Conservation (phyloP, 1,284 basidiomycete species). For the Sporisorium scitamineum region DNA sequence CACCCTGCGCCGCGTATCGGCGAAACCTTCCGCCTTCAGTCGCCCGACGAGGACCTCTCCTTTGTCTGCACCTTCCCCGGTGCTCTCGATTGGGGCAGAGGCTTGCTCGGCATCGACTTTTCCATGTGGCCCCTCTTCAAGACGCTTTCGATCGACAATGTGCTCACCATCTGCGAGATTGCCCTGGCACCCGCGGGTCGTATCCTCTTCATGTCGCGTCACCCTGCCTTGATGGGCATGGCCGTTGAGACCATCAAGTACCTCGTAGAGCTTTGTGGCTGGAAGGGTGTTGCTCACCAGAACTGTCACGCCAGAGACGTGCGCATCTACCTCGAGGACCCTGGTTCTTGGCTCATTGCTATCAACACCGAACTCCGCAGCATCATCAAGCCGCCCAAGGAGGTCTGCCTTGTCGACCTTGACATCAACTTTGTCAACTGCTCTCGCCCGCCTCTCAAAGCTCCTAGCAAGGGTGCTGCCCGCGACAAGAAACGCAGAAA, state of each 20-base stretch:
- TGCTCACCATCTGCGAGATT: slow-evolving; percentile 92
- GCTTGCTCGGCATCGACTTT: slow-evolving; percentile 74
- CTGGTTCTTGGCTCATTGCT: slow-evolving; percentile 88
- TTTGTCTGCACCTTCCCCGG: slow-evolving; percentile 69
- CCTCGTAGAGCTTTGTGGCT: slow-evolving; percentile 90
- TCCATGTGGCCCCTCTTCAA: slow-evolving; percentile 98
- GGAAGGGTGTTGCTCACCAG: slow-evolving; percentile 80
- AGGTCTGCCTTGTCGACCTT: slow-evolving; percentile 85
- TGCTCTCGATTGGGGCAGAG: slow-evolving; percentile 71
- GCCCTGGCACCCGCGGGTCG: slow-evolving; percentile 92
- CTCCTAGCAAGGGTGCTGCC: slow-evolving; percentile 83
- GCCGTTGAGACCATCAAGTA: slow-evolving; percentile 90
- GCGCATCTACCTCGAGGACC: slow-evolving; percentile 80
- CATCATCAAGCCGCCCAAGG: slow-evolving; percentile 80
- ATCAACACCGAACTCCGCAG: slow-evolving; percentile 87
- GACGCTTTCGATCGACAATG: slow-evolving; percentile 90
- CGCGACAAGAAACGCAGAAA: slow-evolving; percentile 85
- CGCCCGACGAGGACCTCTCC: slow-evolving; percentile 65
- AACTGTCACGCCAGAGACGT: slow-evolving; percentile 83
- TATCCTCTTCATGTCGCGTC: slow-evolving; percentile 87
- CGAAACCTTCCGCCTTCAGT: slow-evolving; percentile 57
- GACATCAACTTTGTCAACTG: slow-evolving; percentile 92
- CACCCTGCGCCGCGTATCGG: slow-evolving; percentile 65
- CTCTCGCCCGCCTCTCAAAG: slow-evolving; percentile 80
- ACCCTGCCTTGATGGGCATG: slow-evolving; percentile 89